Conservation (phyloP, 129 eudicot genomes). For the Calendula officinalis region DNA sequence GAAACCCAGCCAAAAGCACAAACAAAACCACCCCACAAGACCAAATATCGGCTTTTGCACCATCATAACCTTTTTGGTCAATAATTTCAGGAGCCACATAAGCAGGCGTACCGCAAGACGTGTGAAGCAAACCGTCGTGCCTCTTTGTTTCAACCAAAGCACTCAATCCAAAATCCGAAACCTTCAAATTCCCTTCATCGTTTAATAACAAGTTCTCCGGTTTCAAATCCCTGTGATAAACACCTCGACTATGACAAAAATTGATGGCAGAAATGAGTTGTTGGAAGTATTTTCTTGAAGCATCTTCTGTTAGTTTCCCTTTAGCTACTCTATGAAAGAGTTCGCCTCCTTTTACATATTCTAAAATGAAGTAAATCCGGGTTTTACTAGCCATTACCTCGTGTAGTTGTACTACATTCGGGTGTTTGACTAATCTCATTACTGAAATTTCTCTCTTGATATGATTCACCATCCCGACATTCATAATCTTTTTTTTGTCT, state of each 20-base stretch:
- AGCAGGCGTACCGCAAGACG: constrained; percentile 20
- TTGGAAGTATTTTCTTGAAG: constrained; percentile 12
- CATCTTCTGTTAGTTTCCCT: constrained; percentile 14
- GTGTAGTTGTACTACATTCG: constrained; percentile 6
- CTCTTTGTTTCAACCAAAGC: constrained; percentile 26
- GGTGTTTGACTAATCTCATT: constrained; percentile 16
- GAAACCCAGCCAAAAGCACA: constrained; percentile 23
- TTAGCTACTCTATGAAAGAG: constrained; percentile 10
- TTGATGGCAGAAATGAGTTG: constrained; percentile 12
- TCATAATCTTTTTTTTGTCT: constrained; percentile 12
- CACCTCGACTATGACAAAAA: constrained; percentile 16
- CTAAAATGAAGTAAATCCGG: constrained; percentile 17
- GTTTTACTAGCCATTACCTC: constrained; percentile 27
- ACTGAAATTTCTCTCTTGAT: constrained; percentile 20
- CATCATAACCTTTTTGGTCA: constrained; percentile 14
- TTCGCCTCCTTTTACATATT: constrained; percentile 24
- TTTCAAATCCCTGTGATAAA: constrained; percentile 21
- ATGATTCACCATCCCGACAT: constrained; percentile 14
- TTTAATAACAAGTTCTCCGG: constrained; percentile 23
- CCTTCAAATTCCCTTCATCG: constrained; percentile 23
- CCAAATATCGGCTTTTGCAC: constrained; percentile 28
- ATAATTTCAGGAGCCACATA: constrained; percentile 24
- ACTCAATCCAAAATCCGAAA: constrained; percentile 28
- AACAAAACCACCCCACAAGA: constrained; percentile 27
- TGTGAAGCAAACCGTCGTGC: constrained; percentile 22